Conservation (phyloP, 2,329 filamentous ascomycete genomes). For the Epichloe bromicola region DNA sequence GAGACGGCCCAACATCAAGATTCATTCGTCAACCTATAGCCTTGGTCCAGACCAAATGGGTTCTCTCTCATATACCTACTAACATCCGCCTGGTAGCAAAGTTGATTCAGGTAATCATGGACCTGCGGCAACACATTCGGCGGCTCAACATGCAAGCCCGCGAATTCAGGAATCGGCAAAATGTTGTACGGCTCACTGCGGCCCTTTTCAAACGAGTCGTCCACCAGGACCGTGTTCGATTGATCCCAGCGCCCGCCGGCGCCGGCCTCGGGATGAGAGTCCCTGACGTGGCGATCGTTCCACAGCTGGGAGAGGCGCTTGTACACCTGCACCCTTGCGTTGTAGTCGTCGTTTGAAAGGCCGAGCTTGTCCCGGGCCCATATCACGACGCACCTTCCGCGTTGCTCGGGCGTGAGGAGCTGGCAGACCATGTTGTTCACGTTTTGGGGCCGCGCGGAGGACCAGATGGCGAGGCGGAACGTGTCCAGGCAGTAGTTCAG, state of each 20-base stretch:
- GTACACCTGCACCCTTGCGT: constrained; percentile 68
- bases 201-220: constrained; percentile 74
- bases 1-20: not conserved
- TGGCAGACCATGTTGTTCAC: constrained; percentile 53
- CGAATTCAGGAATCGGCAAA: constrained; percentile 68
- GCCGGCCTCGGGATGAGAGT: constrained; percentile 29
- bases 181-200: constrained; percentile 73
- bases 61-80: constrained; percentile 43
- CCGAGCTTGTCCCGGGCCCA: constrained; percentile 72
- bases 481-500: constrained; percentile 59
- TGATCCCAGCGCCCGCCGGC: constrained; percentile 53
- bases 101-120: constrained; percentile 46
- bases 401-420: constrained; percentile 45
- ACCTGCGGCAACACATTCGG: constrained; percentile 40
- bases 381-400: constrained; percentile 45
- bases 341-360: constrained; percentile 52
- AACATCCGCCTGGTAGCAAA: constrained; percentile 44
- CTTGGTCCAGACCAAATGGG: constrained; percentile 32
- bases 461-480: constrained; percentile 82
- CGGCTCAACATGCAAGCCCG: constrained; percentile 28
- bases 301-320: constrained; percentile 71
- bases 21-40: constrained; percentile 10
- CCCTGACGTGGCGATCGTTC: constrained; percentile 33
- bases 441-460: constrained; percentile 65
- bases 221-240: constrained; percentile 77